Evolutionary conservation across 176 grass and related monocot genomes (phyloP).

Genomic region (Carex littledalei): DNA sequence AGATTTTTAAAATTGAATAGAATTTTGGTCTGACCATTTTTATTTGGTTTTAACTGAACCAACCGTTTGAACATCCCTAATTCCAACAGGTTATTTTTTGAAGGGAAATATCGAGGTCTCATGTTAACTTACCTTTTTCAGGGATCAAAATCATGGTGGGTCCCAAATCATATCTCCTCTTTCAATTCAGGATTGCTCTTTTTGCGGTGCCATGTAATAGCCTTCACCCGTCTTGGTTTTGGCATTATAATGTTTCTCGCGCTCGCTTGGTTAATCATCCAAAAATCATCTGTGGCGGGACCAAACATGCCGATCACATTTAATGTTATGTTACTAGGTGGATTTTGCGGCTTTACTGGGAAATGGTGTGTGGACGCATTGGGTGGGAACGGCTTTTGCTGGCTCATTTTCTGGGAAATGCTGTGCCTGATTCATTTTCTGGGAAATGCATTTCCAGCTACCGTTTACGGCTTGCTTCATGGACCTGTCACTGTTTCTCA

Average conservation of each 20-base stretch:
- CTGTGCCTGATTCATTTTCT: conserved; percentile 71
- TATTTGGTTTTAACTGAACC: too few species aligned
- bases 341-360: conserved; percentile 70
- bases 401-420: conserved; percentile 77
- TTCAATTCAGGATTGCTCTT: conserved; percentile 53
- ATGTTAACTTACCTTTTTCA: conserved; percentile 23
- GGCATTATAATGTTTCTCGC: conserved; percentile 79
- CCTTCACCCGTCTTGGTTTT: conserved; percentile 55
- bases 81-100: not conserved
- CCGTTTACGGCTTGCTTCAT: conserved; percentile 52
- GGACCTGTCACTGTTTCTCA: conserved; percentile 45
- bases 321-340: conserved; percentile 58
- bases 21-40: too few species aligned
- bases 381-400: conserved; percentile 56
- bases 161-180: conserved; percentile 64
- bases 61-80: too few species aligned
- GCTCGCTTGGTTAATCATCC: conserved; percentile 59
- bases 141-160: conserved; percentile 82
- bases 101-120: not conserved
- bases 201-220: conserved; percentile 68
- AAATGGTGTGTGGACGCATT: conserved; percentile 70
- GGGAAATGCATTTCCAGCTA: conserved; percentile 62
- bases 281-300: conserved; percentile 45
- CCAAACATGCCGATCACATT: conserved; percentile 88
- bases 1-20: too few species aligned